Evolutionary conservation across 2,329 filamentous ascomycete species (phyloP), one percentile per base, ranked within the genome.

Genomic region (Aaosphaeria arxii): DNA sequence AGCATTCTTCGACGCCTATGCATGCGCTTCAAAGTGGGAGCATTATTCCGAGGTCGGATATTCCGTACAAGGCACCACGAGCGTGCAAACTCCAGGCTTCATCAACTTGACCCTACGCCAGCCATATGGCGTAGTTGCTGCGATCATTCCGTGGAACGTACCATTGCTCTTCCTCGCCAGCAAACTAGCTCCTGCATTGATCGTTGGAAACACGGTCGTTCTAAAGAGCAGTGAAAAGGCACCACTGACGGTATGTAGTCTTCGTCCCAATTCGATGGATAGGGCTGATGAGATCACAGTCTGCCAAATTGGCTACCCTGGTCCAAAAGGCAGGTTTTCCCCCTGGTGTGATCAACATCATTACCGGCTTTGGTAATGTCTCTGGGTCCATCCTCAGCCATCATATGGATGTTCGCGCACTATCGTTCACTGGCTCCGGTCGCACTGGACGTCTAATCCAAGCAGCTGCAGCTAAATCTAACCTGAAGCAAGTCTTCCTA

Each of bases 391-490:
- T 92, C 64, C 51, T 68, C 1, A 81, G 91, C 40, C 88, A 91
- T 61, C 87, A 89, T 63, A 89, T 89, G 44, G 79, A 81, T 51
- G 89, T 94, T 75, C 91, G 91, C 77, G 88, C 88, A 47, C 80
- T 94, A 61, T 87, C 83, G 64, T 94, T 94, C 62, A 89, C 92
- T 38, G 89, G 89, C 53, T 84, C 87, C 67, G 91, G 91, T 74
- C 87, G 88, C 75, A 89, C 89, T 4, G 89, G 89, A 60, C 87
- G 91, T 71, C 89, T 92, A 73, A 92, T 94, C 67, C 92, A 86
- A 55, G 63, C 59, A 71, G 73, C 77, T 48, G 82, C 87, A 44
- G 88, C 85, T 38, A 89, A 87, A 4, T 88, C 87, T 57, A 90
- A 92, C 62, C 87, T 89, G 59, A 92, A 94, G 79, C 85, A 88